Evolutionary conservation across 2,329 filamentous ascomycete genomes (phyloP), one percentile per base, ranked within the genome.

Genomic region (Colletotrichum salicis): DNA sequence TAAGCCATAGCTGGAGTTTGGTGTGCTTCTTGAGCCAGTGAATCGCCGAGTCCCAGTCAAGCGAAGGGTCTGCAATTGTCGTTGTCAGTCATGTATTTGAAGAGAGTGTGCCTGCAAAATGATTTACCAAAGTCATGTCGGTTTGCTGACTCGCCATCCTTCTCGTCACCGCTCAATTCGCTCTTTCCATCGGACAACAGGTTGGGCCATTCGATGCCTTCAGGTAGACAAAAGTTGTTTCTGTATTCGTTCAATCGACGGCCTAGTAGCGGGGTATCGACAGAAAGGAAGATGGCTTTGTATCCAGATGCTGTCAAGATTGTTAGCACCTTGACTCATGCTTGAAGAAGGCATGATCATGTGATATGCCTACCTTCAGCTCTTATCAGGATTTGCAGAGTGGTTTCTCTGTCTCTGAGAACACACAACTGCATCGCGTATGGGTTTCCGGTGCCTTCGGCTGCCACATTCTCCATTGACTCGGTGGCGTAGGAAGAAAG

Each of bases 211-310:
- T 60, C 64, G 12, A 67, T 45, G 2, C 56, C 64, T 8, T 67
- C 64, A 0, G 64, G 64, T 22, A 67, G 31, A 12, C 76, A 75
- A 76, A 89, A 90, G 52, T 85, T 81, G 72, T 88, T 88, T 3
- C 86, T 83, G 73, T 84, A 84, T 75, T 90, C 87, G 56, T 88
- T 87, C 37, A 88, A 80, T 0, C 88, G 81, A 27, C 84, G 82
- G 0, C 88, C 88, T 0, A 90, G 80, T 1, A 88, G 83, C 0
- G 88, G 88, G 0, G 84, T 83, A 73, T 90, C 88, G 1, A 88
- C 86, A 0, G 88, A 86, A 1, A 91, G 76, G 45, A 90, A 84
- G 3, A 90, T 77, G 0, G 87, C 88, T 70, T 85, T 86, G 76
- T 86, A 89, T 51, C 64, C 24, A 31, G 61, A 48, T 22, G 62